These are phyloP conservation scores for Coelastrella sp. DNA, from an alignment of 139 green algal genomes.

Conservation along the genomic window DNA sequence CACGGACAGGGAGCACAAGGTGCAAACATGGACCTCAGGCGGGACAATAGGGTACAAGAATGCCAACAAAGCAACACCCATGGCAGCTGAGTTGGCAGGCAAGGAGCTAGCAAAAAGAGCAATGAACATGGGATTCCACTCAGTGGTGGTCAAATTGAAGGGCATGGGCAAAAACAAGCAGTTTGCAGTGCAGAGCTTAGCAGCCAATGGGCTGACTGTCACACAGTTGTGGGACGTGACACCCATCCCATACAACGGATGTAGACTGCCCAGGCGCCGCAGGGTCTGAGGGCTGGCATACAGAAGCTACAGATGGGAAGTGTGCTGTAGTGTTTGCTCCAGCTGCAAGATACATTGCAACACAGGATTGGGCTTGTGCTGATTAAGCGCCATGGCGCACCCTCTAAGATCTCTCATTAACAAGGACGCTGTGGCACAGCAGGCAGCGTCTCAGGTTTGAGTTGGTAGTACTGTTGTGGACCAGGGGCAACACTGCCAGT, in stretches of 20 bases:
- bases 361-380: too few relatives aligned
- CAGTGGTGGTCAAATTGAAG: conserved; percentile 61
- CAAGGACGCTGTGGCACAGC: too few relatives aligned
- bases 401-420: too few relatives aligned
- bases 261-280: conserved; percentile 59
- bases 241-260: conserved; percentile 70
- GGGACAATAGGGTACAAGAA: conserved; percentile 63
- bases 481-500: too few relatives aligned
- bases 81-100: conserved; percentile 65
- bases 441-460: too few relatives aligned
- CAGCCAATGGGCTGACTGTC: conserved; percentile 56
- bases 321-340: too few relatives aligned
- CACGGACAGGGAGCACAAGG: conserved; percentile 49
- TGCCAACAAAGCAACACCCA: conserved; percentile 49
- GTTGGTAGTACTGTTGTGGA: too few relatives aligned
- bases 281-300: conserved; percentile 60
- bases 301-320: too few relatives aligned
- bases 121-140: conserved; percentile 58
- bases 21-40: conserved; percentile 54
- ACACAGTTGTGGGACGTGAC: conserved; percentile 69
- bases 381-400: too few relatives aligned
- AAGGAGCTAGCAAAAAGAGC: conserved; percentile 61
- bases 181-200: conserved; percentile 61
- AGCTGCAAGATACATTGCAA: too few relatives aligned
- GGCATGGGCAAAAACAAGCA: conserved; percentile 66